A percentile compares a stretch with the other conserved stretches of the same genome.
These are phyloP conservation scores for Boletus sp. DNA, from an alignment of 768 basidiomycete genomes.

Conservation along the genomic window DNA sequence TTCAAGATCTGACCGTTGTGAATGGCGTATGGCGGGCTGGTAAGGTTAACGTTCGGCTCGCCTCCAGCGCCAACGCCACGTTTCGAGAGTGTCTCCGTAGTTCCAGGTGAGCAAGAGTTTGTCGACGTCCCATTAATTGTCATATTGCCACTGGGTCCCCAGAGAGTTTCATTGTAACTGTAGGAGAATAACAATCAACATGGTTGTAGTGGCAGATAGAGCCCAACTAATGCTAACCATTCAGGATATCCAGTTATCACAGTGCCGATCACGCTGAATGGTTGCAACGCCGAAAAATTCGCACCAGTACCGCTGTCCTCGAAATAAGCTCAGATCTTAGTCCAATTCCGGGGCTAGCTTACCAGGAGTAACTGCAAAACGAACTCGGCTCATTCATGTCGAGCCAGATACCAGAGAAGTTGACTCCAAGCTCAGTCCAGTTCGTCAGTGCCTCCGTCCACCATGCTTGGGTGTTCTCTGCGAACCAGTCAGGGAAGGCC, in stretches of 20 bases:
- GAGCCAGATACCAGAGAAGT: slow-evolving; percentile 66
- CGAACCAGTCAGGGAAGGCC: slow-evolving; percentile 65
- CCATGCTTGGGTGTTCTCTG: slow-evolving; percentile 47
- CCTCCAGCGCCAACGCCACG: slow-evolving; percentile 51
- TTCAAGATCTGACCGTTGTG: slow-evolving; percentile 53
- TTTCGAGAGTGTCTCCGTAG: slow-evolving; percentile 24
- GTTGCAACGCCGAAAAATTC: slow-evolving; percentile 53
- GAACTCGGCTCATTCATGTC: slow-evolving; percentile 69
- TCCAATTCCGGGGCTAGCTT: background rate
- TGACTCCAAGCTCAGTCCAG: slow-evolving; percentile 50
- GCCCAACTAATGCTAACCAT: slow-evolving; percentile 39
- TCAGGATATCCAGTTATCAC: slow-evolving; percentile 61
- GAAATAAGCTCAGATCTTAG: background rate
- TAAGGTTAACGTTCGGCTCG: slow-evolving; percentile 47
- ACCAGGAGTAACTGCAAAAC: slow-evolving; percentile 63
- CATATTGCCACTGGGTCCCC: slow-evolving; percentile 71
- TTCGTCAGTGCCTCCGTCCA: slow-evolving; percentile 61
- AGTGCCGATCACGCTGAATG: slow-evolving; percentile 51
- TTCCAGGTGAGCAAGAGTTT: slow-evolving; percentile 33
- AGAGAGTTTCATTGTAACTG: slow-evolving; percentile 61
- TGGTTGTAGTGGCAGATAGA: background rate
- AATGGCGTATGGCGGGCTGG: slow-evolving; percentile 62
- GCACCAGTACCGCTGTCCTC: slow-evolving; percentile 44
- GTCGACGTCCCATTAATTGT: slow-evolving; percentile 66
- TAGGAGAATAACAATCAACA: background rate